Evolutionary conservation across 2,329 filamentous ascomycete genomes (phyloP), one percentile per base, ranked within the genome.

Genomic region (Xenoacremonium recifei): DNA sequence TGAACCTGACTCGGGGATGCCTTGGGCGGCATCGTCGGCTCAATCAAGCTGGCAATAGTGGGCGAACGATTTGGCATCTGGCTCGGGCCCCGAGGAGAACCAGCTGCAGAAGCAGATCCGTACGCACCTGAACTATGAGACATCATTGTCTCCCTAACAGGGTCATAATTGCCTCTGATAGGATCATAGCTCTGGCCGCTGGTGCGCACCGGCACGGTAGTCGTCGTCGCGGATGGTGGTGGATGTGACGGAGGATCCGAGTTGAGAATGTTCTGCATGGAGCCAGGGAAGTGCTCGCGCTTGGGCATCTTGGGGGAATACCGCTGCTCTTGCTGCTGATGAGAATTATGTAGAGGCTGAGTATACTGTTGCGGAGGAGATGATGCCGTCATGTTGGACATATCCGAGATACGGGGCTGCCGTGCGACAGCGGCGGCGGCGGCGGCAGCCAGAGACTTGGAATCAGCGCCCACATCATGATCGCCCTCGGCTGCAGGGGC

Each of bases 161-260:
- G 80, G 52, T 84, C 80, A 52, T 82, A 84, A 50, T 77, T 82
- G n/a, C 85, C 88, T 35, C 91, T 81, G 50, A 96, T 90, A 1
- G 91, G 91, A 63, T 96, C 91, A 67, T 93, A 96, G 57, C 86
- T 89, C 58, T 89, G 87, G 32, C 89, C 85, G 57, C 86, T 87
- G 12, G 84, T 83, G 37, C 85, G 73, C 36, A 73, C 68, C 7
- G 73, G 71, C 15, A 69, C 59, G 32, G 69, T 46, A 48, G 65
- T 49, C 66, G 39, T 72, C 70, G 46, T 71, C 71, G 37, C 30
- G 20, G 49, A 50, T 16, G 54, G 34, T 25, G 51, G 47, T 4
- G 51, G 47, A 17, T 54, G 55, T 1, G 55, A 54, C 17, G 69
- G 50, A 15, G 57, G 53, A 19, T 76, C 76, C 44, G 73, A 72